Conservation (phyloP, 225 moss, liverwort and hornwort species). For the Lunularia cruciata region DNA sequence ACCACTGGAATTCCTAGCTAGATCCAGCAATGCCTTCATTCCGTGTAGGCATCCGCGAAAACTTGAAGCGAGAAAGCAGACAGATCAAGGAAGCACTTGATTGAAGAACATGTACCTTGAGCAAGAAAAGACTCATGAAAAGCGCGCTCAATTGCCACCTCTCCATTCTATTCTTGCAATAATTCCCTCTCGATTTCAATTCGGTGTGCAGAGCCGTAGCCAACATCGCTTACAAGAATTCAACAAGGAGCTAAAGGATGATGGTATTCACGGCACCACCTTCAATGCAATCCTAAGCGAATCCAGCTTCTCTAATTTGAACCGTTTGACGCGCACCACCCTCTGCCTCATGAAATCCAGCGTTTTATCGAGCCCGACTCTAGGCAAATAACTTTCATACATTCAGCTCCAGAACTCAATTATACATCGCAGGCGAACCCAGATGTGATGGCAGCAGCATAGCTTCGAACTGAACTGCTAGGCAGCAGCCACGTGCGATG, state of each 20-base stretch:
- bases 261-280: neutral
- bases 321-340: neutral
- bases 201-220: neutral
- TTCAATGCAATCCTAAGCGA: neutral
- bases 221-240: neutral
- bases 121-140: constrained; percentile 6
- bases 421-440: neutral
- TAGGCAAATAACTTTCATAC: neutral
- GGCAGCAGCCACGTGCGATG: neutral
- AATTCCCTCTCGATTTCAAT: constrained; percentile 6
- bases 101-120: constrained; percentile 24
- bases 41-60: neutral
- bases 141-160: neutral
- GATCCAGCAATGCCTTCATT: neutral
- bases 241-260: neutral
- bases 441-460: neutral
- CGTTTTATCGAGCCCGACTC: neutral
- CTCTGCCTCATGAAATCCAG: neutral
- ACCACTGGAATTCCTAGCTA: neutral
- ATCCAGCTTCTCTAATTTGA: neutral
- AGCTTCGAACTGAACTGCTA: neutral
- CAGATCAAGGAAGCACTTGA: neutral
- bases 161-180: constrained; percentile 7
- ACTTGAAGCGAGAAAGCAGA: neutral
- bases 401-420: too few species aligned